Evolutionary conservation across 2,329 filamentous ascomycete genomes (phyloP), one percentile per base, ranked within the genome.

Genomic region (Dactylella cylindrospora): DNA sequence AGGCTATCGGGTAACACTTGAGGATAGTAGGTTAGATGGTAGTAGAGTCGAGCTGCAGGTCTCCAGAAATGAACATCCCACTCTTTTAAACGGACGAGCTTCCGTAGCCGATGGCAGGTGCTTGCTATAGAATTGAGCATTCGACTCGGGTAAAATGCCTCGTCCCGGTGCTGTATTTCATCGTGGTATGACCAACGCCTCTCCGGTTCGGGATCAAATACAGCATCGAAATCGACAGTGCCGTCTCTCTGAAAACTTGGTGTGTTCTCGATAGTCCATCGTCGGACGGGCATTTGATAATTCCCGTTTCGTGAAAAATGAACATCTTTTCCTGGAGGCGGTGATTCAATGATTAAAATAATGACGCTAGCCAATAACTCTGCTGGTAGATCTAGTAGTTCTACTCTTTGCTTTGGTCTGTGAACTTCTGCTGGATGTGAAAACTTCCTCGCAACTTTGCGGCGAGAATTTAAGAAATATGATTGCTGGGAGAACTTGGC

Each of bases 21-120:
- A 9, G 52, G 52, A 9, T 57, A 57, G 23, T 57, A 57, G 15
- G 52, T 57, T 4, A 57, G 50, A 25, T 60, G 43, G 51, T 67
- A 69, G 28, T 67, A 68, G 23, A 52, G 51, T 29, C 61, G 53
- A n/a, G 67, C 66, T 6, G 67, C 67, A 4, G 61, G 54, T 9
- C 51, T 51, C 67, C 67, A 69, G 32, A 69, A 67, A 9, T 43
- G 66, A 7, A 65, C 51, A 22, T 69, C 67, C 32, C 51, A 65
- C 23, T 32, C 54, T 28, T 68, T 66, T 40, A 50, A 19, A 12
- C 43, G 17, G 8, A 69, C 38, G 5, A 69, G 52, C 5, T 62
- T 39, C 8, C 64, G 59, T 17, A 68, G 65, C 13, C 40, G 49
- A 10, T 55, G 61, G 31, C 67, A 68, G 5, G 67, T 69, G 5